Evolutionary conservation across 2,329 filamentous ascomycete genomes (phyloP).

Genomic region (Colletotrichum liriopes): DNA sequence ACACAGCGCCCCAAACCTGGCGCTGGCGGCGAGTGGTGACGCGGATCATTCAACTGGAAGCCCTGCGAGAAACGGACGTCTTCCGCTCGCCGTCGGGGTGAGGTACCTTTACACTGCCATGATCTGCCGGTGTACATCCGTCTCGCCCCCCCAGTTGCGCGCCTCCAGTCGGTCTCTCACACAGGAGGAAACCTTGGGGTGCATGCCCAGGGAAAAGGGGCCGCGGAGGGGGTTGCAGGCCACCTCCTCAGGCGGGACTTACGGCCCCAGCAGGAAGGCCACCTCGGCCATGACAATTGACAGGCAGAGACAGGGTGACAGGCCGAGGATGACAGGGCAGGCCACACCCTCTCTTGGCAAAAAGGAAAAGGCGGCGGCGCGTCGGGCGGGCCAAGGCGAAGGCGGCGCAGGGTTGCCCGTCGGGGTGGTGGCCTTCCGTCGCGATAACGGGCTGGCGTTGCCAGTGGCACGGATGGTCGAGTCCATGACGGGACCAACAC

Average conservation of each 20-base stretch:
- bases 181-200: conserved; percentile 6
- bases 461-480: neutral
- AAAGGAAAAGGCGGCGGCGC: conserved; percentile 1
- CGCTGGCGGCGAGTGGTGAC: conserved; percentile 38
- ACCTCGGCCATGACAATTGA: conserved; percentile 1
- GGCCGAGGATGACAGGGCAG: neutral
- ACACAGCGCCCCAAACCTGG: conserved; percentile 17
- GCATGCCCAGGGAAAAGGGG: conserved; percentile 7
- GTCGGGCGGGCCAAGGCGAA: conserved; percentile 3
- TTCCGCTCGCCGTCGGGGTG: neutral
- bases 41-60: conserved; percentile 6
- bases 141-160: neutral
- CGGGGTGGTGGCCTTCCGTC: conserved; percentile 6
- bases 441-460: conserved; percentile 10
- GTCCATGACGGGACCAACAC: neutral
- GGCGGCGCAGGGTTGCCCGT: neutral
- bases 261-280: conserved; percentile 13
- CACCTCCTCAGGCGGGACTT: conserved; percentile 13
- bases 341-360: neutral
- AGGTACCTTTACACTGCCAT: conserved; percentile 3
- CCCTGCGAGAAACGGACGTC: conserved; percentile 1
- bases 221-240: neutral
- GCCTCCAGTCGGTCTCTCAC: neutral
- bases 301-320: neutral
- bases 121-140: neutral